A percentile compares a stretch with the other conserved stretches of the same genome.
Evolutionary conservation across 352 stramenopile genomes (phyloP).

Genomic region (Globisporangium uncinulatum): DNA sequence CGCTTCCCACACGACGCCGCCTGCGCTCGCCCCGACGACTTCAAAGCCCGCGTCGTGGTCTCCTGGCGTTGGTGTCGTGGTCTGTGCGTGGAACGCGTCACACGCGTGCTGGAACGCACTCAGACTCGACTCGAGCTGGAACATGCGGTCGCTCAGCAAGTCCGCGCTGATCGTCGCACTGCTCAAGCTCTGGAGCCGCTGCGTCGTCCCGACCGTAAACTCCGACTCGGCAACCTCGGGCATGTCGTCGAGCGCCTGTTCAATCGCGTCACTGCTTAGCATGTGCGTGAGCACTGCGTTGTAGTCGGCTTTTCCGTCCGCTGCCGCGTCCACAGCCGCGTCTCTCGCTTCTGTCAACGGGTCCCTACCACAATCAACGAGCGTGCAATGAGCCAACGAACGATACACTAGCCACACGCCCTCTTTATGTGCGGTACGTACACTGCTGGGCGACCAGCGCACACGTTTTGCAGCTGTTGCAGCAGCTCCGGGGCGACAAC

Average conservation of each 20-base stretch:
- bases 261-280: constrained; percentile 28
- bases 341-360: constrained; percentile 12
- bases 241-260: constrained; percentile 59
- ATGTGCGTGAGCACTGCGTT: constrained; percentile 29
- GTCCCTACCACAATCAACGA: constrained; percentile 16
- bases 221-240: constrained; percentile 55
- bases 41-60: constrained; percentile 10
- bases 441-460: constrained; percentile 55
- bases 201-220: constrained; percentile 31
- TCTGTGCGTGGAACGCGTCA: constrained; percentile 29
- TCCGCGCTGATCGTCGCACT: constrained; percentile 79
- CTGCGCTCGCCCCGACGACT: constrained; percentile 18
- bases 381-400: constrained; percentile 1
- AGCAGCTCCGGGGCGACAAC: constrained; percentile 48
- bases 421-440: constrained; percentile 16
- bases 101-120: constrained; percentile 64
- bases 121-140: constrained; percentile 79
- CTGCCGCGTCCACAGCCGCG: constrained; percentile 19
- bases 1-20: constrained; percentile 61
- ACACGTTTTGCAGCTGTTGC: constrained; percentile 69
- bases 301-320: constrained; percentile 11
- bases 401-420: background rate
- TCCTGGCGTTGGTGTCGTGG: too few relatives aligned
- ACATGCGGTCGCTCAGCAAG: constrained; percentile 85
- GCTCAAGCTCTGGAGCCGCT: constrained; percentile 64